Percentiles rank a stretch among this genome's conserved stretches.
phyloP scores from a whole-genome alignment of 495 filamentous ascomycete genomes.

The Entonaema liquescens region DNA sequence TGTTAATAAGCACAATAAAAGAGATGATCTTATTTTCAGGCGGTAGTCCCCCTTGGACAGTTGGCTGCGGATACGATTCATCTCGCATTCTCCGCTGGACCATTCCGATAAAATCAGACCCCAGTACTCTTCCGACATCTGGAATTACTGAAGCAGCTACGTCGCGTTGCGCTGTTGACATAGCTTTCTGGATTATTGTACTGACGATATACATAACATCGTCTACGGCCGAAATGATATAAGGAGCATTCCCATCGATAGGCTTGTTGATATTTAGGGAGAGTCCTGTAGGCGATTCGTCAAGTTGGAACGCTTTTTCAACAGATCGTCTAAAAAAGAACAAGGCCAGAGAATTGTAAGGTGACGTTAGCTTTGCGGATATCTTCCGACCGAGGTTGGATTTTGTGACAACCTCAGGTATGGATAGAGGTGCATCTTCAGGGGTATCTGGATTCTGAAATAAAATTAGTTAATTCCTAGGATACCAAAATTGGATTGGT shows the following conservation, averaged over 20 bases:
- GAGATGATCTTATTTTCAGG: slow-evolving; percentile 83
- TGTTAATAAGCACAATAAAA: slow-evolving; percentile 94
- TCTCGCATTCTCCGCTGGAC: slow-evolving; percentile 97
- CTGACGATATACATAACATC: slow-evolving; percentile 99
- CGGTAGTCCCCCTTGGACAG: slow-evolving; percentile 77
- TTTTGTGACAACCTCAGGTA: slow-evolving; percentile 75
- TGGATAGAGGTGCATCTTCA: slow-evolving; percentile 57
- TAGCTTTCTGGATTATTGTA: slow-evolving; percentile 82
- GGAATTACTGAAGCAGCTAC: slow-evolving; percentile 81
- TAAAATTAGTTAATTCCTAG: slow-evolving; percentile 21
- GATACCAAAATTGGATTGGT: slow-evolving; percentile 14
- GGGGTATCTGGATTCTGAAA: slow-evolving; percentile 54
- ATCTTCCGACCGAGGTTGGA: slow-evolving; percentile 82
- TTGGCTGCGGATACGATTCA: slow-evolving; percentile 83
- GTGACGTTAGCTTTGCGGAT: slow-evolving; percentile 70
- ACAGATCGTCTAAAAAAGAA: slow-evolving; percentile 97
- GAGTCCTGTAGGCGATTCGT: slow-evolving; percentile 85
- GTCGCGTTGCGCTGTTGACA: slow-evolving; percentile 81
- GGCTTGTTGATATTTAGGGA: slow-evolving; percentile 74
- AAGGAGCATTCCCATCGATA: slow-evolving; percentile 78
- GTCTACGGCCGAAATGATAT: slow-evolving; percentile 94
- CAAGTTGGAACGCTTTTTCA: slow-evolving; percentile 97
- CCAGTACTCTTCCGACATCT: slow-evolving; percentile 83
- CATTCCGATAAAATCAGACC: slow-evolving; percentile 95
- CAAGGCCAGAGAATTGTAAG: slow-evolving; percentile 87